phyloP scores from a whole-genome alignment of 2,329 filamentous ascomycete genomes.

The Macrophomina tecta region DNA sequence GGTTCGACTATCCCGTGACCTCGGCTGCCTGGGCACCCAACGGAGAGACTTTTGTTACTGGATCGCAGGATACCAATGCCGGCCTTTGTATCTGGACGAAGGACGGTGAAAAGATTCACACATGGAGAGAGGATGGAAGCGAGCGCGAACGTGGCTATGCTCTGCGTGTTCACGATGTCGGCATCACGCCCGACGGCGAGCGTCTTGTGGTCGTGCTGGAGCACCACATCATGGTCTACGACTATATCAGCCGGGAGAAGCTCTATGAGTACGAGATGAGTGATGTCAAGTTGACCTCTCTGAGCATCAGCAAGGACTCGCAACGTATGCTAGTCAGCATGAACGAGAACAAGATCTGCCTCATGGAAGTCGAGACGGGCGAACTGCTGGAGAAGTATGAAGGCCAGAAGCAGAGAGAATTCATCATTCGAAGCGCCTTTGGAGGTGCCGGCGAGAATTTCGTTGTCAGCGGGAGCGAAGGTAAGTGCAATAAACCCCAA shows the following conservation, averaged over 20 bases:
- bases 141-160: constrained; percentile 24
- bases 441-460: constrained; percentile 93
- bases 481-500: constrained; percentile 53
- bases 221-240: constrained; percentile 78
- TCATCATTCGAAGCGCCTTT: constrained; percentile 80
- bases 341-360: constrained; percentile 74
- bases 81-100: constrained; percentile 64
- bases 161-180: constrained; percentile 82
- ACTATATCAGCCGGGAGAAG: constrained; percentile 75
- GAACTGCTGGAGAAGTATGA: constrained; percentile 75
- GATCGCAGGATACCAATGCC: constrained; percentile 46
- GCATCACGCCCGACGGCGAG: constrained; percentile 79
- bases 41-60: constrained; percentile 77
- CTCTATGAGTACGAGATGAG: constrained; percentile 75
- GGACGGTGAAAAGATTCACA: constrained; percentile 65
- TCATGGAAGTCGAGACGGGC: constrained; percentile 77
- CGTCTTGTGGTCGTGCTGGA: constrained; percentile 80
- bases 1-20: constrained; percentile 82
- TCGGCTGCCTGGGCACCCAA: constrained; percentile 89
- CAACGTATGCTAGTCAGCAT: constrained; percentile 81
- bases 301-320: constrained; percentile 84
- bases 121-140: constrained; percentile 65
- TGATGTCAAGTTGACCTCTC: constrained; percentile 73
- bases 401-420: constrained; percentile 77
- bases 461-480: constrained; percentile 89